Evolutionary conservation across 2,329 filamentous ascomycete genomes (phyloP), one percentile per base, ranked within the genome.

Genomic region (Fusarium sp.): DNA sequence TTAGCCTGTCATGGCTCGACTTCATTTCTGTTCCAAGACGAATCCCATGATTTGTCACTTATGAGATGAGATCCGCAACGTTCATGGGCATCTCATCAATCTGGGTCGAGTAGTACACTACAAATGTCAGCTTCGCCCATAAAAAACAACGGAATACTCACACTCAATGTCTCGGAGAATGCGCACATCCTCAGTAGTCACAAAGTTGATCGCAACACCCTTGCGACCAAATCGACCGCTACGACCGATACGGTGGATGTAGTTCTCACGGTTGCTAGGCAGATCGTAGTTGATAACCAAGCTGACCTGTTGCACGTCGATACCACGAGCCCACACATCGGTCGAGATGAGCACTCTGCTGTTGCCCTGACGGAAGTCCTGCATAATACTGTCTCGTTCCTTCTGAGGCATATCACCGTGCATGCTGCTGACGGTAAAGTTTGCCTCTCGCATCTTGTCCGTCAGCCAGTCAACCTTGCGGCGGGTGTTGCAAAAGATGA

Each of bases 71-170:
- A 73, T 87, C 86, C 75, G 86, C 88, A 78, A 93, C 93, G 77
- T 97, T 97, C 94, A 97, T 97, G 16, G 94, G 94, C 94, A 97
- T 97, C 84, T 97, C 94, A 75, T 97, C 94, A 74, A 97, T 97
- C 83, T 97, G 94, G 50, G 94, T 97, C 14, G 93, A 96, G 82
- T 97, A 97, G 83, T 96, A 97, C 77, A 97, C 90, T 93, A 69
- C 10, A 40, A 60, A 54, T 16, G 68, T 85, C 69, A 85, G 82
- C 62, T 2, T 2, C 2, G 6, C 62, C 55, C 51, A 44, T 58
- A 38, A 57, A 18, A 4, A 9, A 4, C 25, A 49, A 1, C 2
- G 18, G n/a, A 10, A 33, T n/a, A 85, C 90, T 82, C 84, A 94
- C 91, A 83, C 84, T 99, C 96, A 76, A 99, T 99, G 79, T 99